Percentiles rank a stretch among this genome's conserved stretches.
phyloP scores from a whole-genome alignment of 306 rosid genomes.

The Coriaria nepalensis region DNA sequence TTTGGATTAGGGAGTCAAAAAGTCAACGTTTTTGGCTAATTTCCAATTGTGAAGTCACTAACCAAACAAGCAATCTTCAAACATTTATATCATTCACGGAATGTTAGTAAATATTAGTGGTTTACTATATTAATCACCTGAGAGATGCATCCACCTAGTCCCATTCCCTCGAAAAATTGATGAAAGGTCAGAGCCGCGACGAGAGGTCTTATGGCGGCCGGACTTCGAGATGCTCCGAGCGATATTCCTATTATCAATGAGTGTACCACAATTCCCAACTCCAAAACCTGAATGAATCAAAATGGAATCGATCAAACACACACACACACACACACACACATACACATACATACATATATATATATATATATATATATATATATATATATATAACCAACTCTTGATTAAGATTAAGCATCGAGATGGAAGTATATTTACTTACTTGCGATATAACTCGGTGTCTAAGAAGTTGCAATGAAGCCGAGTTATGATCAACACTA shows the following conservation, averaged over 20 bases:
- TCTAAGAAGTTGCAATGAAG: constrained; percentile 37
- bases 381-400: no score
- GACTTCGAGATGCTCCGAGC: constrained; percentile 60
- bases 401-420: no score
- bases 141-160: constrained; percentile 69
- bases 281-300: constrained; percentile 36
- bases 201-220: constrained; percentile 44
- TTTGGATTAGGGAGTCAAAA: no score
- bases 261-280: constrained; percentile 71
- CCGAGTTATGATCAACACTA: background rate
- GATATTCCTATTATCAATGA: constrained; percentile 73
- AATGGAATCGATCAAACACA: background rate
- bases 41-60: no score
- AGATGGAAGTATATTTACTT: background rate
- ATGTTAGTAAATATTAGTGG: no score
- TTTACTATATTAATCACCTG: constrained; percentile 33
- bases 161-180: constrained; percentile 88
- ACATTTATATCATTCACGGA: no score
- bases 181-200: constrained; percentile 69
- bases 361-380: no score
- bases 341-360: no score
- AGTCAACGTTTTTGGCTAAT: no score
- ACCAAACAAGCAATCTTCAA: no score
- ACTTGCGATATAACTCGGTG: constrained; percentile 68
- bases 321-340: background rate